phyloP scores from a whole-genome alignment of 1,284 basidiomycete genomes.

The Cystobasidium pallidum region DNA sequence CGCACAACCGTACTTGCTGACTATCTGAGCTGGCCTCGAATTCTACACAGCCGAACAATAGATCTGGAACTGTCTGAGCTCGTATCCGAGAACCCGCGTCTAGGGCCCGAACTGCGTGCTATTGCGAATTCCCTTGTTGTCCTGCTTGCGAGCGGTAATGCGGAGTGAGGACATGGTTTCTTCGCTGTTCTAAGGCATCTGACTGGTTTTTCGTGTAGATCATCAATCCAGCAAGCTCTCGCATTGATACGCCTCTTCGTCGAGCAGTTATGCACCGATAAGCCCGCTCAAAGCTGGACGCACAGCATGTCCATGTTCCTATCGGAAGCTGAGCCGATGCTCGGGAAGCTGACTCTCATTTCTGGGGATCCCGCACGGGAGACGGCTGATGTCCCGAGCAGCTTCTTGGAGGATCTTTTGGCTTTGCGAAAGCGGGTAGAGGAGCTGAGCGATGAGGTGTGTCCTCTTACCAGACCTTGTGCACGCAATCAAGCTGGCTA shows the following conservation, averaged over 20 bases:
- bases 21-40: not conserved
- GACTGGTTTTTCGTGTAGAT: not conserved
- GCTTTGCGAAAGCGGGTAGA: slow-evolving; percentile 65
- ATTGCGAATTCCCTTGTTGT: slow-evolving; percentile 68
- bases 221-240: not conserved
- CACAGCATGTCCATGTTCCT: slow-evolving; percentile 67
- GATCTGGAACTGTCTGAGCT: slow-evolving; percentile 16
- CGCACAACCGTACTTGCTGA: no score
- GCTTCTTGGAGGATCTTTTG: slow-evolving; percentile 68
- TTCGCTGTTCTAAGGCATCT: no score
- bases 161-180: slow-evolving; percentile 9
- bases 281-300: slow-evolving; percentile 70
- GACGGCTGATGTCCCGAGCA: slow-evolving; percentile 58
- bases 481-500: no score
- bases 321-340: slow-evolving; percentile 67
- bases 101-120: slow-evolving; percentile 57
- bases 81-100: not conserved
- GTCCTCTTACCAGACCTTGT: no score
- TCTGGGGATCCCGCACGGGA: slow-evolving; percentile 59
- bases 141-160: not conserved
- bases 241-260: slow-evolving; percentile 67
- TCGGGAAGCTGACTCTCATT: slow-evolving; percentile 68
- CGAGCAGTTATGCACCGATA: slow-evolving; percentile 66
- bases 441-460: slow-evolving; percentile 66
- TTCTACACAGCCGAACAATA: not conserved